These are phyloP conservation scores for Yarrowia bubula DNA, from an alignment of 805 yeast genomes.

Conservation along the genomic window DNA sequence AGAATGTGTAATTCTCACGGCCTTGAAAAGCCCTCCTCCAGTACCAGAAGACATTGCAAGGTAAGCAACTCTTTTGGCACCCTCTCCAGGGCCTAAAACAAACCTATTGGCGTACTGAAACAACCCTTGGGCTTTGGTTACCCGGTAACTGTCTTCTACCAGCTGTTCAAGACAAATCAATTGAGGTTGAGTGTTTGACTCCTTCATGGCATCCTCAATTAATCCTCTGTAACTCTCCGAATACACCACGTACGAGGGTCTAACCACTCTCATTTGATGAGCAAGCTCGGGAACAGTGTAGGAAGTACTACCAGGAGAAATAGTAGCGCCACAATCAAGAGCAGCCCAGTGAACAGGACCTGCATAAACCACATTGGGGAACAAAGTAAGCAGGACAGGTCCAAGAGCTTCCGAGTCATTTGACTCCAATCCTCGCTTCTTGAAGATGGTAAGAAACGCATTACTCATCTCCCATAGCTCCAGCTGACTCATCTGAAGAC, in stretches of 20 bases:
- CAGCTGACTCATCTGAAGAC: background rate
- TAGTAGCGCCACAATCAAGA: slow-evolving; percentile 2
- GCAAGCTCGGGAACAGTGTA: slow-evolving; percentile 1
- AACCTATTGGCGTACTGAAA: background rate
- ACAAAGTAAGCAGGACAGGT: background rate
- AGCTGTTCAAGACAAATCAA: background rate
- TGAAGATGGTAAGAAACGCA: background rate
- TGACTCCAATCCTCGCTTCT: background rate
- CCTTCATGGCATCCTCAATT: background rate
- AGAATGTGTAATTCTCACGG: slow-evolving; percentile 64
- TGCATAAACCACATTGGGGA: slow-evolving; percentile 1
- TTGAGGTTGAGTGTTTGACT: background rate
- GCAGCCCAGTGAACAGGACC: slow-evolving; percentile 18
- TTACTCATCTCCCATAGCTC: slow-evolving; percentile 12
- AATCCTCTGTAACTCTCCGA: background rate
- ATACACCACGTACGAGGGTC: background rate
- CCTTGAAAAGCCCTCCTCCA: slow-evolving; percentile 65
- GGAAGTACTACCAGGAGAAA: background rate
- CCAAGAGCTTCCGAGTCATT: background rate
- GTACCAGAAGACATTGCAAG: slow-evolving; percentile 40
- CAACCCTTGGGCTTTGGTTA: background rate
- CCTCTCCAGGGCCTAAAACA: background rate
- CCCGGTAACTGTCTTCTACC: background rate
- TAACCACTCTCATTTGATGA: background rate
- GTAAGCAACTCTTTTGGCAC: slow-evolving; percentile 31